Conservation (phyloP, 352 stramenopile species). For the Thalassiosira mediterranea region DNA sequence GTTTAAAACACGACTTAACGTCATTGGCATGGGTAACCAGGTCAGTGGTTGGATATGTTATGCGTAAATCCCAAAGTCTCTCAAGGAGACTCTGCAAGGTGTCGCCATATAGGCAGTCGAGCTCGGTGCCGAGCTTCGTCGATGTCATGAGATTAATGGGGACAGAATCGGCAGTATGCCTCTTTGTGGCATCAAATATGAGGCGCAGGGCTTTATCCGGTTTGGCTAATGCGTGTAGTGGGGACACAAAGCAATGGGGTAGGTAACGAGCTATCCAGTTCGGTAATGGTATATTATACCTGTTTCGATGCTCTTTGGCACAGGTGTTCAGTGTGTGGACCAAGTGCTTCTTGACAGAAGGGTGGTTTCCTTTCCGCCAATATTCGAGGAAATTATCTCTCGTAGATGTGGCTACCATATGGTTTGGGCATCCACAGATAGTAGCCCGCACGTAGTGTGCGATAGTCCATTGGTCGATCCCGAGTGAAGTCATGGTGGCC, state of each 20-base stretch:
- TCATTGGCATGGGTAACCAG: constrained; percentile 41
- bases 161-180: background rate
- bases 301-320: constrained; percentile 28
- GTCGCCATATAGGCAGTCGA: constrained; percentile 22
- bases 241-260: constrained; percentile 38
- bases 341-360: constrained; percentile 16
- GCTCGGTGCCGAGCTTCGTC: constrained; percentile 10
- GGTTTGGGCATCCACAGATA: constrained; percentile 12
- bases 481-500: background rate
- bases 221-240: constrained; percentile 27
- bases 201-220: constrained; percentile 13
- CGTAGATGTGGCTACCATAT: constrained; percentile 10
- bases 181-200: constrained; percentile 30
- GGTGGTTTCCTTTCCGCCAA: constrained; percentile 1
- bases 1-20: constrained; percentile 37
- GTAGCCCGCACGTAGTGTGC: constrained; percentile 9
- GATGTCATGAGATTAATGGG: constrained; percentile 46
- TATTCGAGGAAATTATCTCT: constrained; percentile 10
- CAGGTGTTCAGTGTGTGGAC: background rate
- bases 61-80: constrained; percentile 37
- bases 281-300: constrained; percentile 23
- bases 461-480: constrained; percentile 10
- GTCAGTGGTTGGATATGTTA: constrained; percentile 21
- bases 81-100: constrained; percentile 1
- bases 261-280: constrained; percentile 22